These are phyloP conservation scores for Austroboletus festivus DNA, from an alignment of 768 basidiomycete genomes.

Conservation along the genomic window DNA sequence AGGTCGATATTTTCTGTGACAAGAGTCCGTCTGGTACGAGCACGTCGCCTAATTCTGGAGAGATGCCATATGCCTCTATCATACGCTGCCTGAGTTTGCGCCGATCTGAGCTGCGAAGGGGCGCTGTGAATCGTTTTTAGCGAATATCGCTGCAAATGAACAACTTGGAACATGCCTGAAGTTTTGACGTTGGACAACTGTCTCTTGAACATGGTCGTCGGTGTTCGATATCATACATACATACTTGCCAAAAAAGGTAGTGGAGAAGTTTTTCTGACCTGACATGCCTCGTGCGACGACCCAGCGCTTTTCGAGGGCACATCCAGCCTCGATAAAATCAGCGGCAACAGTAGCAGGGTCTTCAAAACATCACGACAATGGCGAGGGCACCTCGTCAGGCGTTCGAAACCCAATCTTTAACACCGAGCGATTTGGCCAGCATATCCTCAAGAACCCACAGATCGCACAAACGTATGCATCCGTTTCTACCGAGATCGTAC, in stretches of 20 bases:
- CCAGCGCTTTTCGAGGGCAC: slow-evolving; percentile 67
- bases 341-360: slow-evolving; percentile 18
- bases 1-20: slow-evolving; percentile 64
- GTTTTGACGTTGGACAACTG: slow-evolving; percentile 66
- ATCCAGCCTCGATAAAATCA: slow-evolving; percentile 57
- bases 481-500: slow-evolving; percentile 18
- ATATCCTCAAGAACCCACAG: slow-evolving; percentile 92
- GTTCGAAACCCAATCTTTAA: slow-evolving; percentile 89
- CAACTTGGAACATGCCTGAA: slow-evolving; percentile 38
- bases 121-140: slow-evolving; percentile 40
- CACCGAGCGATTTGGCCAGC: slow-evolving; percentile 93
- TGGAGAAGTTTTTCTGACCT: too few species aligned
- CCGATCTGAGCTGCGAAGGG: slow-evolving; percentile 69
- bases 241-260: slow-evolving; percentile 19
- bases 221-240: too few species aligned
- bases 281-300: slow-evolving; percentile 81
- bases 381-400: slow-evolving; percentile 37
- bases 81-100: slow-evolving; percentile 67
- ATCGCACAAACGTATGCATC: slow-evolving; percentile 79
- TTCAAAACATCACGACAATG: slow-evolving; percentile 42
- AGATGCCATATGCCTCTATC: slow-evolving; percentile 42
- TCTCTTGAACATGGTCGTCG: slow-evolving; percentile 71
- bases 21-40: slow-evolving; percentile 74
- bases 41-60: slow-evolving; percentile 58
- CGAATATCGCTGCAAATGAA: too few species aligned